Evolutionary conservation across 176 grass and related monocot species (phyloP).

Genomic region (Eremochloa ophiuroides): DNA sequence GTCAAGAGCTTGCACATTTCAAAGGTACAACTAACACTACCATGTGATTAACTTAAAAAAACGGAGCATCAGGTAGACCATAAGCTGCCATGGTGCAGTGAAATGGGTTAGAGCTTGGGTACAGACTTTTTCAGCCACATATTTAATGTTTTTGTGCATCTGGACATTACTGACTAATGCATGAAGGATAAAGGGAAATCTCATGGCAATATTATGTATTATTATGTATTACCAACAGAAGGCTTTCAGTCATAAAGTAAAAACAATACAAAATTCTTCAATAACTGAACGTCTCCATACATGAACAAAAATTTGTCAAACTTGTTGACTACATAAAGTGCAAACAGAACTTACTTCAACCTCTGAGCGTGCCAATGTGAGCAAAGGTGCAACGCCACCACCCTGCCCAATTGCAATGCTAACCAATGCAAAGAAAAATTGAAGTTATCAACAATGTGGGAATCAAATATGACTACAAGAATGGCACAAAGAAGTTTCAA

Average conservation of each 20-base stretch:
- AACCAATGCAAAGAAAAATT: constrained; percentile 29
- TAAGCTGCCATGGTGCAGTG: neutral
- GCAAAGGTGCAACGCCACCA: constrained; percentile 90
- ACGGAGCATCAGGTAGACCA: neutral
- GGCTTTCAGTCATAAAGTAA: constrained; percentile 1
- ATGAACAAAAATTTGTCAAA: constrained; percentile 7
- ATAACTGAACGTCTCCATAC: neutral
- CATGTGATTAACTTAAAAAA: neutral
- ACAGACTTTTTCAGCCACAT: neutral
- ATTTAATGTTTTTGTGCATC: neutral
- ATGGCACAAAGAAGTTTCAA: neutral
- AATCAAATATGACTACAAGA: neutral
- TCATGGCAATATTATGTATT: neutral
- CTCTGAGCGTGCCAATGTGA: constrained; percentile 86
- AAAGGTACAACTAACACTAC: neutral
- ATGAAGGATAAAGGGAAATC: neutral
- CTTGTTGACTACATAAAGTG: neutral
- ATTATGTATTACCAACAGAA: neutral
- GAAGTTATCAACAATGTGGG: constrained; percentile 20
- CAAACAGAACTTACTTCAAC: constrained; percentile 72
- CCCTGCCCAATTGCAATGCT: constrained; percentile 99
- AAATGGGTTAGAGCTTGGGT: neutral
- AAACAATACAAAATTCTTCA: neutral
- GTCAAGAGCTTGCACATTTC: neutral
- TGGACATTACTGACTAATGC: neutral